Percentiles rank a stretch among this genome's conserved stretches.
These are phyloP conservation scores for Starmerella lactis-condensi DNA, from an alignment of 805 yeast species.

Conservation along the genomic window DNA sequence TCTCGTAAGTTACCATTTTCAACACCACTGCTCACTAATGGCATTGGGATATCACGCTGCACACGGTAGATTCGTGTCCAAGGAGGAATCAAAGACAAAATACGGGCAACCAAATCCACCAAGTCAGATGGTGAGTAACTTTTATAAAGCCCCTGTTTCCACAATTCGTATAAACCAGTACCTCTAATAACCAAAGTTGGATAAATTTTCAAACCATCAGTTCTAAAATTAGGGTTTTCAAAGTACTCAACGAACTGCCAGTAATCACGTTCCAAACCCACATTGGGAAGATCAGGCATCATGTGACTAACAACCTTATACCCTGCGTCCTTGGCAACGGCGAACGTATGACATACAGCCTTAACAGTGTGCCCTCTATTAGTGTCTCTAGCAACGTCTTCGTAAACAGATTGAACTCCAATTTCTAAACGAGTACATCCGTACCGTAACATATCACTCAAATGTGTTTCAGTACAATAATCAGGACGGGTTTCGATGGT, in stretches of 20 bases:
- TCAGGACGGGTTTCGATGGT: constrained; percentile 98
- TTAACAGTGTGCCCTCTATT: constrained; percentile 95
- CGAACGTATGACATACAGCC: constrained; percentile 89
- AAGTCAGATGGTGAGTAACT: constrained; percentile 88
- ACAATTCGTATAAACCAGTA: constrained; percentile 86
- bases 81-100: constrained; percentile 90
- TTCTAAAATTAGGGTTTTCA: constrained; percentile 89
- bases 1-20: constrained; percentile 95
- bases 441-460: constrained; percentile 85
- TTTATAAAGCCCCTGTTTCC: constrained; percentile 91
- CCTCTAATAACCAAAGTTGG: constrained; percentile 96
- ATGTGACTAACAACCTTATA: constrained; percentile 94
- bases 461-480: constrained; percentile 88
- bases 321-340: constrained; percentile 93
- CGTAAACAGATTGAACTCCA: constrained; percentile 93
- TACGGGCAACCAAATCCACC: constrained; percentile 87
- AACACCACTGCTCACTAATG: constrained; percentile 90
- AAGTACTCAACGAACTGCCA: constrained; percentile 93
- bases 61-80: constrained; percentile 98
- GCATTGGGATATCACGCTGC: constrained; percentile 98
- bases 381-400: constrained; percentile 95
- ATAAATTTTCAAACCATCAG: constrained; percentile 88
- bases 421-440: constrained; percentile 95
- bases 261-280: constrained; percentile 93
- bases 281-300: constrained; percentile 99